Evolutionary conservation across 2,329 filamentous ascomycete species (phyloP), one percentile per base, ranked within the genome.

Genomic region (Aspergillus caelatus): DNA sequence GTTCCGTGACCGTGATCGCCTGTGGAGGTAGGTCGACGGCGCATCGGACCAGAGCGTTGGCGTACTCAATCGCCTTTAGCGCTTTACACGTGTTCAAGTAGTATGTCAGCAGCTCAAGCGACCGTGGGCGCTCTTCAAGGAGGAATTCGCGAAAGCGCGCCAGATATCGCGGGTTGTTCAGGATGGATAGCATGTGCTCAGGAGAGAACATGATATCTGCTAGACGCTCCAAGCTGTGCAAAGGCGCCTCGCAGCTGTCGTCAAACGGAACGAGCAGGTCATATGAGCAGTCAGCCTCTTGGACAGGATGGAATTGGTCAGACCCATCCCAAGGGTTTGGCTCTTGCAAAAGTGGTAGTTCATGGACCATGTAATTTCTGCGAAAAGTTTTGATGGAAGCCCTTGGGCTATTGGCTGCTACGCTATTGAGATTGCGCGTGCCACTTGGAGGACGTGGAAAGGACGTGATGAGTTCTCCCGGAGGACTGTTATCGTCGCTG

Each of bases 11-110:
- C 2, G 84, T 82, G 36, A 86, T 78, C 0, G 82, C 85, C 5
- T 82, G 75, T 16, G 91, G 83, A 0, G 83, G 82, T 32, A 86
- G 62, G 39, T 72, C 68, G 3, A 66, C 82, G 10, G 91, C 79
- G 2, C 87, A 83, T 64, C 86, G 84, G 1, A 88, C 84, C 41
- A 93, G 83, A 0, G 89, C 86, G 73, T 93, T 92, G 23, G 89
- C 85, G 69, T 93, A 93, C 39, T 84, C 82, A 62, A 93, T 88
- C 1, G 91, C 89, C 68, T 87, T 86, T 14, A 92, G 76, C 0
- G 90, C 90, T 72, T 93, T 94, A 62, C 88, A 75, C 0, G 89
- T 85, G 68, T 92, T 89, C 2, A 93, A 81, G 67, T 92, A 92
- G 78, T 92, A 91, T 30, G 88, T 85, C 16, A 93, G 77, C 9